A percentile compares a stretch with the other conserved stretches of the same genome.
Evolutionary conservation across 2,329 filamentous ascomycete genomes (phyloP).

Genomic region (Aurifilum marmelostoma): DNA sequence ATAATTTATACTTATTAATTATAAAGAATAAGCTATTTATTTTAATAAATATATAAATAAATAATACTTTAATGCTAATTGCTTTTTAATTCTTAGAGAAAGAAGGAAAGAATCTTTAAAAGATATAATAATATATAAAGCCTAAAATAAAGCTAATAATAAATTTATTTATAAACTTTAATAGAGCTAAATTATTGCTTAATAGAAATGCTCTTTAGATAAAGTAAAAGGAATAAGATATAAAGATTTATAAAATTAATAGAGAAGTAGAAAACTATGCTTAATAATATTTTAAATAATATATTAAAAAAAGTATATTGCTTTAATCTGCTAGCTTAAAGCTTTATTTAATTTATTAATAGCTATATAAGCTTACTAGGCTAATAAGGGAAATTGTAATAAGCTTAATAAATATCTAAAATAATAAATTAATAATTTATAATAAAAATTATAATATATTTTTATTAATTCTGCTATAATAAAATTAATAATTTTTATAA

Average conservation of each 20-base stretch:
- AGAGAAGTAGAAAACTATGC: no score
- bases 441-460: not conserved
- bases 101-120: no score
- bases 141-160: no score
- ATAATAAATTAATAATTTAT: not conserved
- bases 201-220: not conserved
- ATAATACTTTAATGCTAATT: not conserved
- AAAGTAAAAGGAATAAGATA: not conserved
- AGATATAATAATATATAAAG: no score
- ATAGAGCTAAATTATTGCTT: no score
- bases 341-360: not conserved
- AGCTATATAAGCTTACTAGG: not conserved
- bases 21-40: not conserved
- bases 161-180: no score
- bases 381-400: not conserved
- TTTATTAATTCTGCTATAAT: not conserved
- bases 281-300: no score
- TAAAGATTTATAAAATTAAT: not conserved
- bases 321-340: not conserved
- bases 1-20: not conserved
- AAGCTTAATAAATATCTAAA: not conserved
- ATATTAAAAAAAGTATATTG: not conserved
- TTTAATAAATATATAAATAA: not conserved
- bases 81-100: not conserved
- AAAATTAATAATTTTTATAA: not conserved